Base-by-base conservation (phyloP, 202 grass and related monocot genomes). In the Schoenoplectus triqueter region DNA sequence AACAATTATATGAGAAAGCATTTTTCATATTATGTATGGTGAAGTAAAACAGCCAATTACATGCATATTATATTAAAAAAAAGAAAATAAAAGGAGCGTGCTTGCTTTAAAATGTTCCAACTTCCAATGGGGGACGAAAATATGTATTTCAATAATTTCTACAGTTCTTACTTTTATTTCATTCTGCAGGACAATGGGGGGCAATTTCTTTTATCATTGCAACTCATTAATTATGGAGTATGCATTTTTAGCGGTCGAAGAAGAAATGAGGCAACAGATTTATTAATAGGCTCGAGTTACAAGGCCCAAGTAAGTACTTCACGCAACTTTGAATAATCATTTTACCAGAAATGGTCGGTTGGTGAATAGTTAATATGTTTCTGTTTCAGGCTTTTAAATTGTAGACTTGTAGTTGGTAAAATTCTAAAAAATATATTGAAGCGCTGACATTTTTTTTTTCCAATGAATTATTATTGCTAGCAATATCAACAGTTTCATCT, bases 331-430 rank as follows among this genome's bases (percentile, higher is more conserved):
- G 78, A 80, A 80, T 64, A 64, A 80, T 62, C 78, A 40, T 15
- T 47, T 80, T 80, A 52, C 20, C 78, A 44, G 78, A 64, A 80
- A 9, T 42, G 60, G 78, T 80, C 60, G 57, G 78, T 19, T 64
- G 60, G 31, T 60, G 78, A 62, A 80, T 39, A 64, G 42, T 64
- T 62, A 47, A 64, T 61, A 80, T 63, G 6, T n/a, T 31, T 31
- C 31, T 31, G 14, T 8, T 15, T 6, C 76, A 60, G 40, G 40
- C 41, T 62, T 80, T 18, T 57, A 62, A 45, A 80, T 60, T 44
- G 22, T n/a, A 62, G 39, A 31, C 31, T 31, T 31, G 31, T 31
- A 31, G 31, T 31, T 31, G 31, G 31, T 31, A 31, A 31, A 31
- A 31, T 31, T 60, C 55, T 2, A 17, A 39, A 56, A 41, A 76